Base-by-base conservation (phyloP, 169 alveolate genomes). In the Ichthyophthirius multifiliis region DNA sequence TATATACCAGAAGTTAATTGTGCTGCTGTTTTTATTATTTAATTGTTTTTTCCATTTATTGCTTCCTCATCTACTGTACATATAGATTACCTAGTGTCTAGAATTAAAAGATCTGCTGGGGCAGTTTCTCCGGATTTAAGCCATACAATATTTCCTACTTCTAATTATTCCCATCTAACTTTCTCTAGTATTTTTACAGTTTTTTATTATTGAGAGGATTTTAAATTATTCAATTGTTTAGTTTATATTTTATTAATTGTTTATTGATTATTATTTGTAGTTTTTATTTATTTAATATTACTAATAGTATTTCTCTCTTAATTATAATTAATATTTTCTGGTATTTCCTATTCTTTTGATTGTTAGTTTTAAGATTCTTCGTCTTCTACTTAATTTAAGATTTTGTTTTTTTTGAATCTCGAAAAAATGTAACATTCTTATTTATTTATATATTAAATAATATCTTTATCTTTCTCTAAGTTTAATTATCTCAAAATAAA, bases 141-240 rank as follows among this genome's bases (percentile, higher is more conserved):
- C 43, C 73, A 78, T n/a, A 78, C 74, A 2, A 78, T 43, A 64
- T 78, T 75, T 5, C 84, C 84, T 31, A 78, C 35, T 78, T 78
- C 84, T 9, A 78, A 9, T 3, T 65, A 9, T n/a, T 65, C 73
- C 84, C 84, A 78, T 12, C 45, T 37, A 18, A 55, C 23, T 30
- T 78, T 67, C 13, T 78, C 84, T 16, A 63, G 65, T 27, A 55
- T 55, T 55, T 55, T 55, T 27, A 55, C 71, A 20, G 71, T 55
- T 6, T 55, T 55, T n/a, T n/a, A n/a, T n/a, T n/a, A n/a, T n/a
- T n/a, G n/a, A n/a, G n/a, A n/a, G n/a, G n/a, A n/a, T n/a, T n/a
- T n/a, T n/a, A n/a, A n/a, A n/a, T n/a, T n/a, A n/a, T n/a, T n/a
- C n/a, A n/a, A n/a, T n/a, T n/a, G n/a, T n/a, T n/a, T n/a, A n/a